Conservation (phyloP, 495 filamentous ascomycete species). For the Annulohypoxylon stygium region DNA sequence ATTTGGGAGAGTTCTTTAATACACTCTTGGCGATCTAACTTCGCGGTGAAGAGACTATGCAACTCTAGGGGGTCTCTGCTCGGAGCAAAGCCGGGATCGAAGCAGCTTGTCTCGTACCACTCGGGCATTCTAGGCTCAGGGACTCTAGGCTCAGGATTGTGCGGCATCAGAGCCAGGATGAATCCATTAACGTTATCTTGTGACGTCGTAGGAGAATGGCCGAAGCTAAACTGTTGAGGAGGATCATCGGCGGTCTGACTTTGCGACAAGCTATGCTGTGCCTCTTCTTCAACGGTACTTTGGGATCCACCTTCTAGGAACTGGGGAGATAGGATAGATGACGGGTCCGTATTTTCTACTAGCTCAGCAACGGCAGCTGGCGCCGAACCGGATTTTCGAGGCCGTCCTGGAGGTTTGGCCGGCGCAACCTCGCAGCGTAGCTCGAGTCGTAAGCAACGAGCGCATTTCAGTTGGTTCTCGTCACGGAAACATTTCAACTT, state of each 20-base stretch:
- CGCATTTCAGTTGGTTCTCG: conserved; percentile 35
- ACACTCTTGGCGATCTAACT: conserved; percentile 35
- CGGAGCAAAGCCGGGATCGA: not conserved
- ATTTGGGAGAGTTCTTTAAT: conserved; percentile 40
- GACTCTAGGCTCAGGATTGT: conserved; percentile 2
- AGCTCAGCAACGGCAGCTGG: not conserved
- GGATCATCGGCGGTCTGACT: not conserved
- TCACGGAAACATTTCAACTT: conserved; percentile 40
- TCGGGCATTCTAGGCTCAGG: conserved; percentile 20
- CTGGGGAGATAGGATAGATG: not conserved
- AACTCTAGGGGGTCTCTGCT: conserved; percentile 31
- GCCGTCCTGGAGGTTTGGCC: conserved; percentile 38
- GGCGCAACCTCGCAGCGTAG: conserved; percentile 39
- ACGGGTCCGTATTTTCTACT: not conserved
- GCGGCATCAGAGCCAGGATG: not conserved
- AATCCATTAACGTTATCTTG: not conserved
- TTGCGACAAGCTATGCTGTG: not conserved
- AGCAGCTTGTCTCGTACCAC: conserved; percentile 18
- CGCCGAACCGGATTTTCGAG: conserved; percentile 25
- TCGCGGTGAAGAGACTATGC: conserved; percentile 38
- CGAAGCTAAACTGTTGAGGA: not conserved
- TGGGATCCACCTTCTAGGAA: not conserved
- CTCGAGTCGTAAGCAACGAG: conserved; percentile 39
- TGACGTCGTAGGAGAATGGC: not conserved
- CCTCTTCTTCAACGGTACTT: not conserved